Evolutionary conservation across 129 eudicot species (phyloP).

Genomic region (Flaveria robusta): DNA sequence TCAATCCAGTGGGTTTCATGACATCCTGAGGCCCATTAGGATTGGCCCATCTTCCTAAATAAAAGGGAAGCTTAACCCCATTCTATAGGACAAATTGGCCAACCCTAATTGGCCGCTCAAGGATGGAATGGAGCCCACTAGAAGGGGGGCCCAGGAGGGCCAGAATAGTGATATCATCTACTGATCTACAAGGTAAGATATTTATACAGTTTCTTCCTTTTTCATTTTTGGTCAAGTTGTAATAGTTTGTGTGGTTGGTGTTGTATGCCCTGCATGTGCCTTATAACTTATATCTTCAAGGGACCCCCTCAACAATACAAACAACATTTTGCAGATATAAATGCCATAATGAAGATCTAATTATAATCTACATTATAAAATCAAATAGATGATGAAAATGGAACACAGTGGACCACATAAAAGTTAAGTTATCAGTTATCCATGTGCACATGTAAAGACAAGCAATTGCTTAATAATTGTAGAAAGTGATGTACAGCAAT

Average conservation of each 20-base stretch:
- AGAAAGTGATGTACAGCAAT: constrained; percentile 15
- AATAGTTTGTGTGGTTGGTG: constrained; percentile 8
- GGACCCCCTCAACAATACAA: constrained; percentile 16
- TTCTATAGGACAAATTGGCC: background rate
- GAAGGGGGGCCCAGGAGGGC: background rate
- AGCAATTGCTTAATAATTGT: constrained; percentile 17
- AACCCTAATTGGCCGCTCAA: background rate
- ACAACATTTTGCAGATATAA: constrained; percentile 17
- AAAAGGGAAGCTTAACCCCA: background rate
- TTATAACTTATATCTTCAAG: constrained; percentile 11
- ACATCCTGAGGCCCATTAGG: background rate
- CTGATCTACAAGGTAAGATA: background rate
- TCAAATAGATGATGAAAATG: background rate
- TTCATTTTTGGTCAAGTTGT: background rate
- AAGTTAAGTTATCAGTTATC: background rate
- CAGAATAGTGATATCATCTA: background rate
- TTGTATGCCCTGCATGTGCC: constrained; percentile 15
- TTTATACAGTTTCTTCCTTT: background rate
- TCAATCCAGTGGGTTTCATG: background rate
- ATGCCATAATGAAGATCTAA: background rate
- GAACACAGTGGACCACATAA: constrained; percentile 19
- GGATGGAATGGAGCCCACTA: background rate
- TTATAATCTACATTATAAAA: background rate
- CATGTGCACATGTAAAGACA: constrained; percentile 13
- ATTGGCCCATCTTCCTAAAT: background rate